Evolutionary conservation across 768 basidiomycete genomes (phyloP).

Genomic region (Panellus pusillus): DNA sequence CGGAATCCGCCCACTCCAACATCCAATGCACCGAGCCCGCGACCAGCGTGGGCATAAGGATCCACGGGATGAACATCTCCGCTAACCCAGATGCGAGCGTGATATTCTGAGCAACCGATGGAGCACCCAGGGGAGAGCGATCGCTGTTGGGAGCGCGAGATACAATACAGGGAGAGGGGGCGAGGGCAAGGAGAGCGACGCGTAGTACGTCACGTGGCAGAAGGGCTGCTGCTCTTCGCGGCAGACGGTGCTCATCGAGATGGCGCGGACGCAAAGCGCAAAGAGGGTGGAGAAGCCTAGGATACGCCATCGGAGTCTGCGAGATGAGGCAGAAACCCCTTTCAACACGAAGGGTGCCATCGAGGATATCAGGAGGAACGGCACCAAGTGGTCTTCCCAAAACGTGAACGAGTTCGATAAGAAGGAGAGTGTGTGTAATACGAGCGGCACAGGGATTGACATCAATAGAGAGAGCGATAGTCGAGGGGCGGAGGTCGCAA

Average conservation of each 20-base stretch:
- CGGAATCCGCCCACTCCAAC: slow-evolving; percentile 75
- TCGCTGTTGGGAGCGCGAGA: slow-evolving; percentile 55
- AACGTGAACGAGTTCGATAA: slow-evolving; percentile 96
- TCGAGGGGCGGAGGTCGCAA: slow-evolving; percentile 40
- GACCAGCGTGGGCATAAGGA: slow-evolving; percentile 59
- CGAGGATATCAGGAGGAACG: slow-evolving; percentile 70
- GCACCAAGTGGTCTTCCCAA: slow-evolving; percentile 88
- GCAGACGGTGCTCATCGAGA: slow-evolving; percentile 83
- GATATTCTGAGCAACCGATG: slow-evolving; percentile 61
- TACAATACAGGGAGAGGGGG: slow-evolving; percentile 62
- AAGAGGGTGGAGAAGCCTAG: slow-evolving; percentile 69
- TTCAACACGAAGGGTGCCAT: slow-evolving; percentile 59
- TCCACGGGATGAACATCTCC: slow-evolving; percentile 55
- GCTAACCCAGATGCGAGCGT: slow-evolving; percentile 77
- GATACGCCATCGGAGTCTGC: slow-evolving; percentile 72
- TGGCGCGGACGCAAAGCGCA: slow-evolving; percentile 68
- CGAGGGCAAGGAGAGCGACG: slow-evolving; percentile 65
- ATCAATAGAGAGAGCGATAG: slow-evolving; percentile 30
- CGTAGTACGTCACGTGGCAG: slow-evolving; percentile 89
- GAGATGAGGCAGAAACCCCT: slow-evolving; percentile 67
- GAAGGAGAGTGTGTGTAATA: slow-evolving; percentile 75
- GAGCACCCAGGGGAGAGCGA: slow-evolving; percentile 56
- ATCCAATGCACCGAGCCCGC: slow-evolving; percentile 72
- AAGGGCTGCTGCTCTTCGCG: slow-evolving; percentile 92
- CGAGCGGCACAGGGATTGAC: slow-evolving; percentile 47